A percentile compares a stretch with the other conserved stretches of the same genome.
phyloP scores from a whole-genome alignment of 2,329 filamentous ascomycete genomes.

The Cercospora sp. region DNA sequence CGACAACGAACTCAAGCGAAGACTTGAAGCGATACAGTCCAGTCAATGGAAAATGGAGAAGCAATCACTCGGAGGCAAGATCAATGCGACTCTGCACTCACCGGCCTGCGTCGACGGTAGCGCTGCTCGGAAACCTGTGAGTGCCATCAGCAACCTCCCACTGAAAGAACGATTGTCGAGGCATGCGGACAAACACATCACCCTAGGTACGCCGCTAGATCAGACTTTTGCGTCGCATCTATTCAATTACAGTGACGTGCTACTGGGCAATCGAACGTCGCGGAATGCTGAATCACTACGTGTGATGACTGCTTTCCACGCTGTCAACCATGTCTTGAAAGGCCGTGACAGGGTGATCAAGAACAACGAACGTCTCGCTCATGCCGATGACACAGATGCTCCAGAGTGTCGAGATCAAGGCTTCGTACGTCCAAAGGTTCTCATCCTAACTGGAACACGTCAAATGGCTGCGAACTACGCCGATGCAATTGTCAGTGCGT shows the following conservation, averaged over 20 bases:
- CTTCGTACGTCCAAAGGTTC: constrained; percentile 89
- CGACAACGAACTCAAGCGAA: constrained; percentile 58
- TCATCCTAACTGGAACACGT: constrained; percentile 86
- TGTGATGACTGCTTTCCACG: constrained; percentile 75
- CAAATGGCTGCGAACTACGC: constrained; percentile 80
- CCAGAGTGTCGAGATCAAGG: constrained; percentile 86
- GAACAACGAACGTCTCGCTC: constrained; percentile 78
- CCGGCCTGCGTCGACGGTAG: constrained; percentile 21
- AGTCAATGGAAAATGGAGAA: constrained; percentile 50
- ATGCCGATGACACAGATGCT: constrained; percentile 53
- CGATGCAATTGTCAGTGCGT: constrained; percentile 72
- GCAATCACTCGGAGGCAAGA: constrained; percentile 19
- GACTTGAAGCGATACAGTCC: constrained; percentile 48
- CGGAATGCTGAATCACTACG: constrained; percentile 69
- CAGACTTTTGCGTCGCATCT: constrained; percentile 68
- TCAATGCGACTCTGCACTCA: constrained; percentile 22
- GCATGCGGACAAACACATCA: constrained; percentile 55
- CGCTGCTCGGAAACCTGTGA: constrained; percentile 5
- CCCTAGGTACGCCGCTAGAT: constrained; percentile 60
- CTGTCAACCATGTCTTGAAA: constrained; percentile 89
- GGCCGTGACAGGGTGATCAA: constrained; percentile 90
- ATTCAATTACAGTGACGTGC: constrained; percentile 78
- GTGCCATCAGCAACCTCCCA: neutral
- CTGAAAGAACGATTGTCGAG: constrained; percentile 70
- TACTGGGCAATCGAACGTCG: constrained; percentile 71